Conservation (phyloP, 345 rosid genomes). For the Murraya paniculata region DNA sequence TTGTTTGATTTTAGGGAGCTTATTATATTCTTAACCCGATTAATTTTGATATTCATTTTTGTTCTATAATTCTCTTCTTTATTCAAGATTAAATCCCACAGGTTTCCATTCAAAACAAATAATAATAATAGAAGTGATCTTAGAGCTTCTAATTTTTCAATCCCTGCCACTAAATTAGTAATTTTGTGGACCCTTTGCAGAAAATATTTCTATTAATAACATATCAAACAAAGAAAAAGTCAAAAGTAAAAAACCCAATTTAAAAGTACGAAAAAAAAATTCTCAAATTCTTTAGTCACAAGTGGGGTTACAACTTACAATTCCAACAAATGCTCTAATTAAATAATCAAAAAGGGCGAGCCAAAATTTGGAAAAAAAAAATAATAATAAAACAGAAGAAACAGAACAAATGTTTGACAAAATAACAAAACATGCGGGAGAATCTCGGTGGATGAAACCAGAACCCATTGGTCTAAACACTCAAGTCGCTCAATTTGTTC, state of each 20-base stretch:
- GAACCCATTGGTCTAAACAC: not conserved
- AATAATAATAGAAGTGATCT: too few species aligned
- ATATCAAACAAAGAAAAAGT: too few species aligned
- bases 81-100: not conserved
- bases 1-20: not conserved
- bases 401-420: conserved; percentile 1
- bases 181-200: not conserved
- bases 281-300: not conserved
- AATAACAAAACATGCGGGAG: not conserved
- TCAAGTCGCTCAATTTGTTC: not conserved
- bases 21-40: not conserved
- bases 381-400: not conserved
- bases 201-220: too few species aligned
- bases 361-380: not conserved
- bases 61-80: not conserved
- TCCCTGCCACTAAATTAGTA: not conserved
- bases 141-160: not conserved
- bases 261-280: not conserved
- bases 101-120: too few species aligned
- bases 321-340: not conserved
- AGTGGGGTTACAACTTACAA: not conserved
- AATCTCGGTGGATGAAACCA: not conserved
- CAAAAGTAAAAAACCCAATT: not conserved
- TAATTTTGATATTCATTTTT: not conserved
- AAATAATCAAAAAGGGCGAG: not conserved